A percentile compares a stretch with the other conserved stretches of the same genome.
Conservation (phyloP, 257 asterid genomes). For the Mentha longifolia region DNA sequence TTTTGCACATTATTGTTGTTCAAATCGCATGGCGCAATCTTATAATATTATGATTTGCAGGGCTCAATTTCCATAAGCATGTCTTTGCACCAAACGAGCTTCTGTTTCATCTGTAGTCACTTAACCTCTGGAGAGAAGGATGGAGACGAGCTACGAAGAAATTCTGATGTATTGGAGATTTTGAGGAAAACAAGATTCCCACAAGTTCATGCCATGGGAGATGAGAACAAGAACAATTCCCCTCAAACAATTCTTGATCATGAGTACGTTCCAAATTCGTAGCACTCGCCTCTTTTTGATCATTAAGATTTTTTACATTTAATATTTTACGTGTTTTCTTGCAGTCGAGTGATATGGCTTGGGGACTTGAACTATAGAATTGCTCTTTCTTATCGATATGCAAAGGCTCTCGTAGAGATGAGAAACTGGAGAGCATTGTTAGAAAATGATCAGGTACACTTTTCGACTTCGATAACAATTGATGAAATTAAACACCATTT, state of each 20-base stretch:
- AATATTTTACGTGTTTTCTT: conserved; percentile 22
- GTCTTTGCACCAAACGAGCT: conserved; percentile 89
- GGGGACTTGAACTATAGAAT: conserved; percentile 94
- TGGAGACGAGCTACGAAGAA: conserved; percentile 84
- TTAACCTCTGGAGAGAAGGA: conserved; percentile 91
- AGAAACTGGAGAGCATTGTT: conserved; percentile 85
- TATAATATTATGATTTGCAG: conserved; percentile 41
- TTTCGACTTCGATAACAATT: background rate
- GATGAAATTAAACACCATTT: too few relatives aligned
- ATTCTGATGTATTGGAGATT: conserved; percentile 91
- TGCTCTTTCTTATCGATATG: conserved; percentile 78
- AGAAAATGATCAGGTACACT: conserved; percentile 83
- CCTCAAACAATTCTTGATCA: conserved; percentile 90
- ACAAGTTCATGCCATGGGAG: conserved; percentile 55
- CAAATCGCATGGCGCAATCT: conserved; percentile 8
- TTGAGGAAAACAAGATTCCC: conserved; percentile 90
- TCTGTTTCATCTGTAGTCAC: conserved; percentile 93
- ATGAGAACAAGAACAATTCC: conserved; percentile 54
- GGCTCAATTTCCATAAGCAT: conserved; percentile 92
- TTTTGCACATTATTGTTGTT: too few relatives aligned
- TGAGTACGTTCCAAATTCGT: conserved; percentile 48
- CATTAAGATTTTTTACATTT: background rate
- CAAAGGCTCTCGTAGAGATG: conserved; percentile 96
- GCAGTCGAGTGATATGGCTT: conserved; percentile 90
- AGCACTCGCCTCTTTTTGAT: background rate